Conservation (phyloP, 2,329 filamentous ascomycete genomes). For the Aspergillus sp. region DNA sequence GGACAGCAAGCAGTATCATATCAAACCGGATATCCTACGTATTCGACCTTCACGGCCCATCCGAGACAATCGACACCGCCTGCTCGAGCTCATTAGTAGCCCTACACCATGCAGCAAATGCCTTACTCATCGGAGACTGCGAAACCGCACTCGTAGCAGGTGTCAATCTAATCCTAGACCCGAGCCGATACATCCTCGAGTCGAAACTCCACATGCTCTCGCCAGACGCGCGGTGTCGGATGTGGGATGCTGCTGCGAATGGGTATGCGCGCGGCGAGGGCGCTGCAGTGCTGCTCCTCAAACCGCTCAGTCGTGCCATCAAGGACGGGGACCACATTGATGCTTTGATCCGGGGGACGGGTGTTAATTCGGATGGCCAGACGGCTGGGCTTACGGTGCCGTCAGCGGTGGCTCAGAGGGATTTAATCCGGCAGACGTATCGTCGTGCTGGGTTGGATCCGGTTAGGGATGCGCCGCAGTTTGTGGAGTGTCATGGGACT, state of each 20-base stretch:
- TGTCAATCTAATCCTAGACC: slow-evolving; percentile 20
- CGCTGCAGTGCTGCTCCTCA: not conserved
- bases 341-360: not conserved
- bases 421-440: slow-evolving; percentile 1
- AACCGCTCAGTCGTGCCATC: not conserved
- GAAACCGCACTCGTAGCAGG: slow-evolving; percentile 21
- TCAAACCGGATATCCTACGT: slow-evolving; percentile 33
- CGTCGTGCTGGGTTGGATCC: not conserved
- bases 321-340: not conserved
- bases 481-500: slow-evolving; percentile 45
- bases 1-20: not conserved
- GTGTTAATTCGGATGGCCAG: not conserved
- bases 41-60: slow-evolving; percentile 39
- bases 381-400: slow-evolving; percentile 1
- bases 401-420: not conserved
- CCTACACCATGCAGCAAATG: slow-evolving; percentile 38
- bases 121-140: slow-evolving; percentile 20
- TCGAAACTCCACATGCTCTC: slow-evolving; percentile 35
- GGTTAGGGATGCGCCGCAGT: slow-evolving; percentile 27
- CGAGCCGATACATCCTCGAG: slow-evolving; percentile 16
- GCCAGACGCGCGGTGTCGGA: slow-evolving; percentile 22
- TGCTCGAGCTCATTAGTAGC: slow-evolving; percentile 42
- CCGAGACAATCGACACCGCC: slow-evolving; percentile 30
- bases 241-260: not conserved
- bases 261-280: slow-evolving; percentile 10